phyloP scores from a whole-genome alignment of 495 filamentous ascomycete genomes.

The Chaetomium cochliodes region DNA sequence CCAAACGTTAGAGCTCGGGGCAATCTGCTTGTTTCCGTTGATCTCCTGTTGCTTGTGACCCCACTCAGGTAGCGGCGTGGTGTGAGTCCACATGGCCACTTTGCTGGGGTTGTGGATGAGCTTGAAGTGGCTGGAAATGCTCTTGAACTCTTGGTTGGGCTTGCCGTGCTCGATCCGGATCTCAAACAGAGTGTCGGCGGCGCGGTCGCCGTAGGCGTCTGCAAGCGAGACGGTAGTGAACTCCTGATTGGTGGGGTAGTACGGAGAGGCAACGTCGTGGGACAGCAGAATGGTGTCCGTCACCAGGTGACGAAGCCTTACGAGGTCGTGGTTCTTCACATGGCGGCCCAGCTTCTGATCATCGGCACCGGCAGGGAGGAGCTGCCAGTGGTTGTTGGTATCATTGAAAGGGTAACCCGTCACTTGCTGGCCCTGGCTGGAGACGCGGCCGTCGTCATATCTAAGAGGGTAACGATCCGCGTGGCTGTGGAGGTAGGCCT shows the following conservation, averaged over 20 bases:
- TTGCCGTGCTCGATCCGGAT: constrained; percentile 87
- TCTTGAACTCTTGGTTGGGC: constrained; percentile 77
- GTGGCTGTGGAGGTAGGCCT: constrained; percentile 93
- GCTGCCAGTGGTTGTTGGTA: constrained; percentile 98
- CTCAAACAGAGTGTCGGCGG: constrained; percentile 92
- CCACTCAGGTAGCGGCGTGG: constrained; percentile 92
- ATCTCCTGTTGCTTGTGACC: constrained; percentile 96
- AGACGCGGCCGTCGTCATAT: constrained; percentile 96
- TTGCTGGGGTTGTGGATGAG: constrained; percentile 88
- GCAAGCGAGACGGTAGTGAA: constrained; percentile 81
- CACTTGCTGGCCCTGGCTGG: constrained; percentile 95
- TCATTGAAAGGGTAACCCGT: constrained; percentile 98
- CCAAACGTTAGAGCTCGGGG: constrained; percentile 90
- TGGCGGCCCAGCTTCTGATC: constrained; percentile 55
- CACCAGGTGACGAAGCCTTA: constrained; percentile 82
- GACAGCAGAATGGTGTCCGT: constrained; percentile 86
- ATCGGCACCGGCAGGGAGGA: constrained; percentile 64
- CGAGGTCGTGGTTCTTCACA: constrained; percentile 81
- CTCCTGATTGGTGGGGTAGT: constrained; percentile 96
- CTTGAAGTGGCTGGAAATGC: constrained; percentile 88
- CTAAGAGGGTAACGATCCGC: constrained; percentile 83
- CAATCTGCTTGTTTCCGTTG: constrained; percentile 97
- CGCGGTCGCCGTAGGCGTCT: constrained; percentile 71
- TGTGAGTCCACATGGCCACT: constrained; percentile 98
- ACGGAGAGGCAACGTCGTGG: constrained; percentile 98